These are phyloP conservation scores for Pelargonium myrrhifolium DNA, from an alignment of 441 rosid genomes.

Conservation along the genomic window DNA sequence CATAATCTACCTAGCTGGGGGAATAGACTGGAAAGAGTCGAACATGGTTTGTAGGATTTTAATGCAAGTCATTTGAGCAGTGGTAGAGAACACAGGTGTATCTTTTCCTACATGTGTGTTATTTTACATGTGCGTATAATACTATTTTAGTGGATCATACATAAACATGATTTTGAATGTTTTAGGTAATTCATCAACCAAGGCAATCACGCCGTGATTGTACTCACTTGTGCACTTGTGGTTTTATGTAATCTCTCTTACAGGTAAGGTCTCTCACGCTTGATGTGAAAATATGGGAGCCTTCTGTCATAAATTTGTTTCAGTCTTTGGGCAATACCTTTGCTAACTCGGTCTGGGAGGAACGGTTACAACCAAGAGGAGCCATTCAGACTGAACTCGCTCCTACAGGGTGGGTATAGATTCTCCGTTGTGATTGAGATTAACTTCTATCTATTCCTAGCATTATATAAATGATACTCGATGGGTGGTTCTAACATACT, in stretches of 20 bases:
- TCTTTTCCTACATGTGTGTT: background rate
- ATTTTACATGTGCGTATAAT: background rate
- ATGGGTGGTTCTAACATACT: background rate
- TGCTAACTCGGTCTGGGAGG: constrained; percentile 87
- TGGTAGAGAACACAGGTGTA: background rate
- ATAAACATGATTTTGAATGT: background rate
- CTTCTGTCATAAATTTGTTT: constrained; percentile 66
- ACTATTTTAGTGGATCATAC: background rate
- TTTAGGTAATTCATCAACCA: background rate
- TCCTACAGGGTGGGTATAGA: constrained; percentile 41
- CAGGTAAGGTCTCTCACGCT: constrained; percentile 98
- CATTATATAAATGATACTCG: constrained; percentile 1
- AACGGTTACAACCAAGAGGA: constrained; percentile 44
- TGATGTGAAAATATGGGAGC: constrained; percentile 93
- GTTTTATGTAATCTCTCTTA: constrained; percentile 17
- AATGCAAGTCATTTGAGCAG: background rate
- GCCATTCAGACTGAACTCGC: constrained; percentile 33
- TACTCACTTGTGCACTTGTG: constrained; percentile 3
- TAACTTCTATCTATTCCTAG: background rate
- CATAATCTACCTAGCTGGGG: background rate
- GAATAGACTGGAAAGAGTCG: background rate
- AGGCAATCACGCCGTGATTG: background rate
- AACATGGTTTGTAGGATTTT: background rate
- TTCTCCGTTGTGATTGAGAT: background rate
- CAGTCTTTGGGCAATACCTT: constrained; percentile 66